Evolutionary conservation across 2,329 filamentous ascomycete species (phyloP).

Genomic region (Fusarium irregulare): DNA sequence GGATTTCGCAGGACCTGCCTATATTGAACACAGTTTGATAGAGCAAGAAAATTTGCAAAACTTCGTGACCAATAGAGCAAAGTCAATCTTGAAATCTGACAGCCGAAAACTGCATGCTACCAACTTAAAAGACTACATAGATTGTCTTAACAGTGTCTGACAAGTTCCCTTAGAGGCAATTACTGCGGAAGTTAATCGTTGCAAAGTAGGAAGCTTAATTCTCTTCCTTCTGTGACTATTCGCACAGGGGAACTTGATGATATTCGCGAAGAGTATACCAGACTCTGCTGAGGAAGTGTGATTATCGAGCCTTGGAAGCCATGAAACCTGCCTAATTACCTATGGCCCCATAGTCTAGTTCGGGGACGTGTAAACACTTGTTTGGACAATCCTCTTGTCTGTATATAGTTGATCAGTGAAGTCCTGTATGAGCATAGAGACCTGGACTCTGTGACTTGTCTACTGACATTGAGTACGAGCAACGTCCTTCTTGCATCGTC

Average conservation of each 20-base stretch:
- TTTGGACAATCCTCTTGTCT: not conserved
- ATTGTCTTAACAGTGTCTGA: not conserved
- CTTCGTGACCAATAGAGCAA: not conserved
- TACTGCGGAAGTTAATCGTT: not conserved
- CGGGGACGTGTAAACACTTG: not conserved
- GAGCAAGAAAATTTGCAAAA: not conserved
- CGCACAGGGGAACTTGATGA: not conserved
- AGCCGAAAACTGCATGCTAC: not conserved
- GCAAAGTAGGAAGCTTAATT: not conserved
- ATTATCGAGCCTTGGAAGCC: not conserved
- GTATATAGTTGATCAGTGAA: not conserved
- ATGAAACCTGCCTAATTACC: not conserved
- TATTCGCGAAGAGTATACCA: rapidly evolving
- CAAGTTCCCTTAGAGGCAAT: not conserved
- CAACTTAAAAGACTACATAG: not conserved
- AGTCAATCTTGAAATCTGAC: not conserved
- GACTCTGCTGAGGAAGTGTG: not conserved
- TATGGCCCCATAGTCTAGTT: not conserved
- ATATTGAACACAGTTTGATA: not conserved
- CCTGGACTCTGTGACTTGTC: not conserved
- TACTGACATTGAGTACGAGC: not conserved
- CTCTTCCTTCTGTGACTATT: not conserved
- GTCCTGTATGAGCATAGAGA: not conserved
- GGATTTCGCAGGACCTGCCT: not conserved
- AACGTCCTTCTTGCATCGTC: too few relatives aligned